Evolutionary conservation across 176 grass and related monocot genomes (phyloP), one percentile per base, ranked within the genome.

Genomic region (Oryza punctata): DNA sequence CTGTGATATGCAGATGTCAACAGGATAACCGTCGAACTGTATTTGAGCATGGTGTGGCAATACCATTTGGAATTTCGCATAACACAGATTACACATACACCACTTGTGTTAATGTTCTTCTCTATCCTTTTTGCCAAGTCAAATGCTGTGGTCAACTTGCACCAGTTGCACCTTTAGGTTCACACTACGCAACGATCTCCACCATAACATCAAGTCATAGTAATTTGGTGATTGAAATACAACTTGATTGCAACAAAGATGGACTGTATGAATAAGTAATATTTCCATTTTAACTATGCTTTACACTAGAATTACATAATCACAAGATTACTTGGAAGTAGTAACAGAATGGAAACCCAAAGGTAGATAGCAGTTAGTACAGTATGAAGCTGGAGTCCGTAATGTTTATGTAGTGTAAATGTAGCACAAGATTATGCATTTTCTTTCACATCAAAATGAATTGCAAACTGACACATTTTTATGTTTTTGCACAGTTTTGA

Each of bases 211-310:
- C 12, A 1, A 0, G 4, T 32, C 30, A 72, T 47, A 54, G n/a
- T 57, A 57, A n/a, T 23, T 43, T 70, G 50, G 28, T 87, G 37
- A 69, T 75, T 76, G 9, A 73, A 69, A 16, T 15, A 77, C 18
- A 64, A 80, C n/a, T 30, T 52, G 38, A 27, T 15, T 64, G 30
- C n/a, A 28, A 3, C 1, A 35, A 24, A 40, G n/a, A 59, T 57
- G 59, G 13, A 24, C 4, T 43, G 29, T 30, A n/a, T 11, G 76
- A 1, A 70, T 2, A 4, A 82, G 10, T 38, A 81, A 7, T 67
- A 47, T 9, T 69, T 76, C 0, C 50, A 30, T 32, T 12, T 19
- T 67, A 10, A 2, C 24, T 2, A 46, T 45, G 24, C 7, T 29
- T 40, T 27, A 40, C 10, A 35, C 3, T 14, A 59, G 23, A 77